Percentiles rank a stretch among this genome's conserved stretches.
These are phyloP conservation scores for Colletotrichum navitas DNA, from an alignment of 2,329 filamentous ascomycete species.

Conservation along the genomic window DNA sequence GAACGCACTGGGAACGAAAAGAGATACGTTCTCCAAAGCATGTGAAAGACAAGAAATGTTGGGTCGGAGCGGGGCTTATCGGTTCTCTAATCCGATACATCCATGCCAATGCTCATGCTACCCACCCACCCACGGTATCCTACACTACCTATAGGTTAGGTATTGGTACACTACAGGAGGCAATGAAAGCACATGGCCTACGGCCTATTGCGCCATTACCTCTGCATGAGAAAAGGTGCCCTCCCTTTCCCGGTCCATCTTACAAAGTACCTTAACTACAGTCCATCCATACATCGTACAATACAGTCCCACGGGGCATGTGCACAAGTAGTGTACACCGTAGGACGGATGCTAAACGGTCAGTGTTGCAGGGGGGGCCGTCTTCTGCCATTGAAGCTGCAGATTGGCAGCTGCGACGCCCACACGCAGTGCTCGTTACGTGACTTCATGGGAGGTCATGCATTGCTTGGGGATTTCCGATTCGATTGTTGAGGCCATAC, in stretches of 20 bases:
- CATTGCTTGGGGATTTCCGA: not conserved
- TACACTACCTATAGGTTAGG: not conserved
- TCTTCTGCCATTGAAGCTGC: slow-evolving; percentile 15
- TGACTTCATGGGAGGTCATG: not conserved
- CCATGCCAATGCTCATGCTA: slow-evolving; percentile 31
- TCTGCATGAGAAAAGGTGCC: slow-evolving; percentile 16
- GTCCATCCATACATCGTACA: too few relatives aligned
- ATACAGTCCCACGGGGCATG: not conserved
- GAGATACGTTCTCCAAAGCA: slow-evolving; percentile 14
- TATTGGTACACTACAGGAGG: not conserved
- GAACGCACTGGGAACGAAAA: not conserved
- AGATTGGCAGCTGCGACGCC: not conserved
- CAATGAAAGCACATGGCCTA: slow-evolving; percentile 10
- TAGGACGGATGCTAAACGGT: slow-evolving; percentile 19
- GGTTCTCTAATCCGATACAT: slow-evolving; percentile 30
- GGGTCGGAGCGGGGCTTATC: slow-evolving; percentile 41
- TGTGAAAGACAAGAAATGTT: slow-evolving; percentile 42
- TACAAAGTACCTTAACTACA: not conserved
- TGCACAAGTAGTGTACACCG: not conserved
- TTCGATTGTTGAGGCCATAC: not conserved
- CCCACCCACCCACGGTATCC: not conserved
- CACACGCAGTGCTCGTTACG: not conserved
- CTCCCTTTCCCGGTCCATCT: not conserved
- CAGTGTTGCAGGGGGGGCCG: slow-evolving; percentile 11
- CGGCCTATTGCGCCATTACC: slow-evolving; percentile 25